A percentile compares a stretch with the other conserved stretches of the same genome.
Conservation (phyloP, 2,329 filamentous ascomycete genomes). For the Fusarium gaditjirri region DNA sequence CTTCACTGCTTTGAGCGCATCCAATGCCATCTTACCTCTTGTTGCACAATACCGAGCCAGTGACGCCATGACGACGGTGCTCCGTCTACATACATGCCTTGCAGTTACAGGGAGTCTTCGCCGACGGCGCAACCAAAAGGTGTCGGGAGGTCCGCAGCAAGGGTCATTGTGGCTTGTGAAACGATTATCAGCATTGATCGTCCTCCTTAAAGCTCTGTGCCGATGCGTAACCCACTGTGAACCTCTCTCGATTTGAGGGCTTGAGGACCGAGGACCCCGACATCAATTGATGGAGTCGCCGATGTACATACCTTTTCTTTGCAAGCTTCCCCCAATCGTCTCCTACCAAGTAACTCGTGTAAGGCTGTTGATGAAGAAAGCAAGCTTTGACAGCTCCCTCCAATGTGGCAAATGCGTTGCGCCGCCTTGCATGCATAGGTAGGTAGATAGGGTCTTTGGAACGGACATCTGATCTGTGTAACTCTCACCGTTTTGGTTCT, state of each 20-base stretch:
- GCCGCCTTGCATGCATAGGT: background rate
- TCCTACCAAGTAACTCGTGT: background rate
- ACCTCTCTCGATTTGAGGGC: constrained; percentile 3
- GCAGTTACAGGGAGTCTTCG: constrained; percentile 11
- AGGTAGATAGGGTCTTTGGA: constrained; percentile 2
- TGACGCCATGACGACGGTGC: constrained; percentile 42
- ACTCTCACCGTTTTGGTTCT: constrained; percentile 26
- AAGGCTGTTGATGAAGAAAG: background rate
- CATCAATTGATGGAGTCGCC: background rate
- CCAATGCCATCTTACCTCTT: constrained; percentile 31
- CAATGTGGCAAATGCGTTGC: constrained; percentile 10
- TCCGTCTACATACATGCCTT: constrained; percentile 19
- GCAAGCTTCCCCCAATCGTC: background rate
- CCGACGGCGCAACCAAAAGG: constrained; percentile 9
- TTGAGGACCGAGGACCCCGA: constrained; percentile 14
- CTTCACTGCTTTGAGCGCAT: constrained; percentile 29
- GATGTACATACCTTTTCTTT: too few relatives aligned
- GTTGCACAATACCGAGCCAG: constrained; percentile 18
- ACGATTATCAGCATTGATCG: constrained; percentile 7
- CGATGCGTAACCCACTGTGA: constrained; percentile 12
- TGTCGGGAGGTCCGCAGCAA: constrained; percentile 7
- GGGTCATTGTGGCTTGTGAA: constrained; percentile 31
- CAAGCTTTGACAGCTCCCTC: constrained; percentile 2
- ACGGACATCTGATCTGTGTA: background rate
- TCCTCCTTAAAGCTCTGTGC: constrained; percentile 7